Evolutionary conservation across 225 moss, liverwort and hornwort species (phyloP).

Genomic region (Pseudisothecium myosuroides): DNA sequence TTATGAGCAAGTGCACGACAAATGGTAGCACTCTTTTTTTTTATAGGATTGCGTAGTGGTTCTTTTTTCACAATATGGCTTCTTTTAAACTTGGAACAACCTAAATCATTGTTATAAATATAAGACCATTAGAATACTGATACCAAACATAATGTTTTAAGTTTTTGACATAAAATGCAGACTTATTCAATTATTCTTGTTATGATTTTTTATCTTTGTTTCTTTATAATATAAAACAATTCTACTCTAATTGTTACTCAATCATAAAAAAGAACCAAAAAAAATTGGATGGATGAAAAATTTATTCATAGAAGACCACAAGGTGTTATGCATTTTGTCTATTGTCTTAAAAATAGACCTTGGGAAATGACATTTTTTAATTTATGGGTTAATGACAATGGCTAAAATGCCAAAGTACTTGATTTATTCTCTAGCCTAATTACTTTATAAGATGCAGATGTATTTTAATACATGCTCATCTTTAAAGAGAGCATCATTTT

Average conservation of each 20-base stretch:
- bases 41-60: background rate
- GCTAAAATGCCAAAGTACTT: background rate
- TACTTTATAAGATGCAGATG: background rate
- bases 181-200: background rate
- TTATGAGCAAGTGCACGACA: too few species aligned
- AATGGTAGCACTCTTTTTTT: background rate
- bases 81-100: background rate
- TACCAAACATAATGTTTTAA: background rate
- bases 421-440: background rate
- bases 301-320: background rate
- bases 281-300: background rate
- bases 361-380: background rate
- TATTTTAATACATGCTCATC: background rate
- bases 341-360: background rate
- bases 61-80: background rate
- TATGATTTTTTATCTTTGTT: too few species aligned
- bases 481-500: background rate
- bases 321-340: rapidly evolving
- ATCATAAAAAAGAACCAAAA: background rate
- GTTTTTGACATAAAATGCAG: background rate
- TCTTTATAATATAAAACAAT: background rate
- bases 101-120: background rate
- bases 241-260: background rate
- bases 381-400: rapidly evolving
- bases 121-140: background rate